Base-by-base conservation (phyloP, 768 basidiomycete species). In the Lepiota subincarnata region DNA sequence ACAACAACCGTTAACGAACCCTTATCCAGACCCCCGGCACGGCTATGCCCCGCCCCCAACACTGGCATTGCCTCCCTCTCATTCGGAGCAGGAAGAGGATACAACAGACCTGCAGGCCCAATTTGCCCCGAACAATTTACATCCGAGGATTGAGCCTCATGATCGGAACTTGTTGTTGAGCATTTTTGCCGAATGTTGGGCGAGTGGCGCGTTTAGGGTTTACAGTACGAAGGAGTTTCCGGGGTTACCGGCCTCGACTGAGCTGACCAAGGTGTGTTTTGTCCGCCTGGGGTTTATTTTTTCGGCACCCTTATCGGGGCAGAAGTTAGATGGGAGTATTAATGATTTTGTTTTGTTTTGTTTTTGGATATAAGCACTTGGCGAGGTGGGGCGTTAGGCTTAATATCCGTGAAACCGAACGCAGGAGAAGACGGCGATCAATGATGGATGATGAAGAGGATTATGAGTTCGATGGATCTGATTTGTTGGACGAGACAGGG, bases 141-240 rank as follows among this genome's bases (percentile, higher is more conserved):
- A 54, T 18, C 45, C 53, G 22, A 46, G 46, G 39, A 41, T 54
- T 1, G 38, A 57, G 4, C 56, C 43, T 2, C 48, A 62, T 12
- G 70, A 75, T 24, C 24, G 46, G 4, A 22, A 39, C 31, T 22
- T 37, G 19, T 18, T 26, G 1, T 62, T 74, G 8, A 70, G 72
- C 1, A 72, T 87, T 4, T 76, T 82, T 57, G 85, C 85, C 1
- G 84, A 87, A 67, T 78, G 78, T 57, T 86, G 80, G 58, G 83
- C 86, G 3, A 54, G 48, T 18, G 81, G 82, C 0, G 57, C 71
- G 1, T 87, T 88, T 64, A 79, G 75, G 19, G 79, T 88, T 0
- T 87, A 82, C 61, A 83, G 84, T 8, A 86, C 86, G 0, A 87
- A 87, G 60, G 80, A 84, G 53, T 87, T 87, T 57, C 85, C 86